A percentile compares a stretch with the other conserved stretches of the same genome.
These are phyloP conservation scores for Trichothecium sympodiale DNA, from an alignment of 2,329 filamentous ascomycete genomes.

Conservation along the genomic window DNA sequence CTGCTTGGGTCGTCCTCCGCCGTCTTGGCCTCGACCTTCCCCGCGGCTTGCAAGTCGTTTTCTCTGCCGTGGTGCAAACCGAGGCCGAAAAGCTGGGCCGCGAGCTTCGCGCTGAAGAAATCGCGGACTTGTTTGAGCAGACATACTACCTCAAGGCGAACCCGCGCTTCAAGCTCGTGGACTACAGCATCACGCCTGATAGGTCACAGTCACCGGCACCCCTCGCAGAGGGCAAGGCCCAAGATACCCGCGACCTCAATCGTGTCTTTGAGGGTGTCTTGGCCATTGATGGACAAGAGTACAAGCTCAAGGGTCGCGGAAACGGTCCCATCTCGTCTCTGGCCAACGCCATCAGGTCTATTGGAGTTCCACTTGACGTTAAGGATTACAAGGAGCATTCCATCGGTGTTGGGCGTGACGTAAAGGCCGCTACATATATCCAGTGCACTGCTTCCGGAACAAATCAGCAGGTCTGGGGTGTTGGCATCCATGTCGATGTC, in stretches of 20 bases:
- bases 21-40: conserved; percentile 86
- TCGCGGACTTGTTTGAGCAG: conserved; percentile 76
- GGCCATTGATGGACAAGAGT: conserved; percentile 69
- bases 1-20: conserved; percentile 86
- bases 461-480: conserved; percentile 72
- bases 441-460: conserved; percentile 65
- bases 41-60: conserved; percentile 82
- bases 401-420: conserved; percentile 67
- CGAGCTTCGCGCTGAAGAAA: conserved; percentile 75
- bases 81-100: conserved; percentile 70
- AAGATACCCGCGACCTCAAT: conserved; percentile 66
- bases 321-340: conserved; percentile 87
- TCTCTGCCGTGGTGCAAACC: conserved; percentile 76
- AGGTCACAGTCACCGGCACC: conserved; percentile 66
- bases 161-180: conserved; percentile 74
- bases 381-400: conserved; percentile 95
- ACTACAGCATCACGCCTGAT: conserved; percentile 85
- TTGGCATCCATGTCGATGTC: conserved; percentile 86
- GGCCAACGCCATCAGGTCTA: conserved; percentile 64
- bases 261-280: conserved; percentile 80
- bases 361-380: conserved; percentile 84
- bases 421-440: conserved; percentile 93
- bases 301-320: conserved; percentile 66
- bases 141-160: conserved; percentile 79
- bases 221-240: conserved; percentile 55